These are phyloP conservation scores for Fraxinus baroniana DNA, from an alignment of 305 asterid species.

Conservation along the genomic window DNA sequence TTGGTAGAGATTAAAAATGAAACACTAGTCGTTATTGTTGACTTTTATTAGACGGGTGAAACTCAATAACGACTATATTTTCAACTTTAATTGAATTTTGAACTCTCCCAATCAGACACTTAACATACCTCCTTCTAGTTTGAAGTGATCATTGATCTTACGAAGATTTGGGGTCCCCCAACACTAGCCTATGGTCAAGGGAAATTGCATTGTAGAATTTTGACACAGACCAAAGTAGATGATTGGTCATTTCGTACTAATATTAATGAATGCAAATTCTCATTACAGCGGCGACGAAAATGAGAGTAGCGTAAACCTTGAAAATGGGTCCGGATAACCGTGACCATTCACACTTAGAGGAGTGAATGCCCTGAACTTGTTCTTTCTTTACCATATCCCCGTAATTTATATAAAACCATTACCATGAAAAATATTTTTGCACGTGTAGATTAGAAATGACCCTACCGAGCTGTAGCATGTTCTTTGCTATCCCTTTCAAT, in stretches of 20 bases:
- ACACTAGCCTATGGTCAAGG: neutral
- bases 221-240: neutral
- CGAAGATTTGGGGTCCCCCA: neutral
- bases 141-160: neutral
- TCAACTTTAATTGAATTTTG: too few species aligned
- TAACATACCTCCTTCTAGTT: neutral
- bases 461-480: slow-evolving; percentile 24
- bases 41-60: too few species aligned
- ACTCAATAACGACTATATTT: too few species aligned
- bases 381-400: neutral
- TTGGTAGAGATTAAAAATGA: too few species aligned
- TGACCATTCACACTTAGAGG: neutral
- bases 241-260: neutral
- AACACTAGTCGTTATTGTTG: too few species aligned
- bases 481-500: slow-evolving; percentile 27
- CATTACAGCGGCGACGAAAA: neutral
- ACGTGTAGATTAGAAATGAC: slow-evolving; percentile 15
- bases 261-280: neutral
- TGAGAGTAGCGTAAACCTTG: neutral
- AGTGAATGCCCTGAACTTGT: neutral
- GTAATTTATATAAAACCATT: neutral
- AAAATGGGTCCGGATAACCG: neutral
- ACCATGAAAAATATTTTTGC: neutral
- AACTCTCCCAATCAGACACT: too few species aligned
- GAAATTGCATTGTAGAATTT: neutral